These are phyloP conservation scores for Macrophomina tecta DNA, from an alignment of 2,329 filamentous ascomycete genomes.

Conservation along the genomic window DNA sequence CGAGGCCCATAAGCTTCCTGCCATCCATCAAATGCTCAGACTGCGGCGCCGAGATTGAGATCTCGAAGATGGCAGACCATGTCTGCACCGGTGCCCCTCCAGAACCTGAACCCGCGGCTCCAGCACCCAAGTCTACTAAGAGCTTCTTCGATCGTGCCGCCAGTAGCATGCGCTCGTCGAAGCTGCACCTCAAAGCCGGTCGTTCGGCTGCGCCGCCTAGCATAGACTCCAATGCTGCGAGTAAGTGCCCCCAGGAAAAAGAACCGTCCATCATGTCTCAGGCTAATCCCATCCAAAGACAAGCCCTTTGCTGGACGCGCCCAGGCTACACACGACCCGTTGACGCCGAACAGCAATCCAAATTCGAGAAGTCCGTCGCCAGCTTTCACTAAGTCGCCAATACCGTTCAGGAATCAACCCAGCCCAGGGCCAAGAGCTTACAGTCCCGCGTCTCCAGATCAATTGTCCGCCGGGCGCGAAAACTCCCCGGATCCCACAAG, in stretches of 20 bases:
- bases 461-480: conserved; percentile 17
- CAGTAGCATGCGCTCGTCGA: conserved; percentile 35
- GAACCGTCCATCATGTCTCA: background rate
- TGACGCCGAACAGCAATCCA: conserved; percentile 38
- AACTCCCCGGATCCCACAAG: conserved; percentile 7
- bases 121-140: conserved; percentile 31
- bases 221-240: conserved; percentile 64
- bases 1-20: conserved; percentile 40
- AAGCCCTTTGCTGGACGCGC: conserved; percentile 38
- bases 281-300: conserved; percentile 34
- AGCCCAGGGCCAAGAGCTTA: conserved; percentile 43
- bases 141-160: conserved; percentile 41
- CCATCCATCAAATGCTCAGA: conserved; percentile 49
- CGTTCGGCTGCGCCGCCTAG: conserved; percentile 57
- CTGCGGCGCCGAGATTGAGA: conserved; percentile 70
- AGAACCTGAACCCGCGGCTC: background rate
- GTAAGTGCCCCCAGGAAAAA: conserved; percentile 50
- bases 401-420: conserved; percentile 41
- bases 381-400: conserved; percentile 23
- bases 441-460: conserved; percentile 41
- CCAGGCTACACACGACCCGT: conserved; percentile 32
- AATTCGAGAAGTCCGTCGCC: conserved; percentile 34
- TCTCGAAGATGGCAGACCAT: conserved; percentile 86
- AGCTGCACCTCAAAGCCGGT: conserved; percentile 45
- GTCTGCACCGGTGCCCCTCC: conserved; percentile 58